Percentiles rank a stretch among this genome's conserved stretches.
These are phyloP conservation scores for Stephanocyclus meneghinianus DNA, from an alignment of 352 stramenopile species.

Conservation along the genomic window DNA sequence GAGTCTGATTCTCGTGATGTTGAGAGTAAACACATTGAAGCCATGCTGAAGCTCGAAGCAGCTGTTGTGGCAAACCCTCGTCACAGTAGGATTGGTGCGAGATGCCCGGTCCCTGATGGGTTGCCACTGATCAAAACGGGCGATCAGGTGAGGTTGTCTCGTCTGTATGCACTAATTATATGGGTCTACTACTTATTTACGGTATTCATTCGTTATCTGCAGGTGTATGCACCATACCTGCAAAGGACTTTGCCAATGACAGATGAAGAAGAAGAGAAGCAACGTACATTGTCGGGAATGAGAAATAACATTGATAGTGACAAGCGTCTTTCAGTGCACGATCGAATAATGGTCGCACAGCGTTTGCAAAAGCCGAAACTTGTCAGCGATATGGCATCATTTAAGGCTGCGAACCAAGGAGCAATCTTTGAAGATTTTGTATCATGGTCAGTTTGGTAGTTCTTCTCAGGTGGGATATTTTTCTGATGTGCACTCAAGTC, in stretches of 20 bases:
- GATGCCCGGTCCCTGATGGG: slow-evolving; percentile 68
- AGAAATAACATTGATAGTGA: slow-evolving; percentile 24
- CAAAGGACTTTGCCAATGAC: slow-evolving; percentile 72
- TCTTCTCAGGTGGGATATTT: background rate
- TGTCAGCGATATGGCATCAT: slow-evolving; percentile 76
- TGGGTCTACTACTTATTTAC: background rate
- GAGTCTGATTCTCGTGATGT: slow-evolving; percentile 12
- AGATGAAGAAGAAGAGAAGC: slow-evolving; percentile 64
- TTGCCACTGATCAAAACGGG: slow-evolving; percentile 48
- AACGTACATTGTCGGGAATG: slow-evolving; percentile 37
- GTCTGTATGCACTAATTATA: background rate
- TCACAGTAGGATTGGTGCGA: slow-evolving; percentile 56
- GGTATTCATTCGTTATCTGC: slow-evolving; percentile 7
- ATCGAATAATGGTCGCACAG: slow-evolving; percentile 68
- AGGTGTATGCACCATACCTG: slow-evolving; percentile 80
- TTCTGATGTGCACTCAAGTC: background rate
- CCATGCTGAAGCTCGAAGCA: slow-evolving; percentile 40
- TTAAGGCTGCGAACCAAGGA: slow-evolving; percentile 79
- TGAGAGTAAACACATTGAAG: slow-evolving; percentile 27
- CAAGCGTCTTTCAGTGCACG: slow-evolving; percentile 44
- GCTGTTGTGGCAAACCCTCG: slow-evolving; percentile 10
- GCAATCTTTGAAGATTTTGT: slow-evolving; percentile 77
- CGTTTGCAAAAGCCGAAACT: slow-evolving; percentile 76
- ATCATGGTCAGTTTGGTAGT: slow-evolving; percentile 47
- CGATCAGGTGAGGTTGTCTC: slow-evolving; percentile 48